Evolutionary conservation across 257 asterid species (phyloP).

Genomic region (Solanum etuberosum): DNA sequence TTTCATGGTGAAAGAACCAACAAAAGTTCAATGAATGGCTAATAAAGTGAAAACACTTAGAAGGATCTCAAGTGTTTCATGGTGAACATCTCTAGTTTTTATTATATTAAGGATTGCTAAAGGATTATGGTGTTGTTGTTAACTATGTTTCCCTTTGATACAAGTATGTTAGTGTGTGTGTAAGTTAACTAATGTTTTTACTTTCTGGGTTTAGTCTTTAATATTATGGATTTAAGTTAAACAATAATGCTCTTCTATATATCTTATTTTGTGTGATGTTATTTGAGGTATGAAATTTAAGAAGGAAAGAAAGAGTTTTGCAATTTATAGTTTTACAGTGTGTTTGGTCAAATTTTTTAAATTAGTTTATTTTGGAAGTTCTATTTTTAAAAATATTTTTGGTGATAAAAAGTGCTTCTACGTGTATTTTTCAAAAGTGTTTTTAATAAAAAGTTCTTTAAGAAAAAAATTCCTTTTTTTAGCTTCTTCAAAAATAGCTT

Average conservation of each 20-base stretch:
- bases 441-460: no score
- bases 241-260: no score
- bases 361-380: no score
- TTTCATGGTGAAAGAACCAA: not conserved
- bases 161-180: not conserved
- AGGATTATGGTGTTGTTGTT: not conserved
- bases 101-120: not conserved
- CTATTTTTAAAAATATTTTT: no score
- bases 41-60: not conserved
- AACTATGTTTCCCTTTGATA: not conserved
- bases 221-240: not conserved
- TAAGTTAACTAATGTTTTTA: not conserved
- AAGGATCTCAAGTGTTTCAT: not conserved
- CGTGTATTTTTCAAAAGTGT: not conserved
- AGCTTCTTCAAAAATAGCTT: not conserved
- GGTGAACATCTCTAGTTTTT: not conserved
- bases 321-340: no score
- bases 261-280: not conserved
- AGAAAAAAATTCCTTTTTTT: no score
- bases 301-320: no score
- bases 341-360: not conserved
- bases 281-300: not conserved
- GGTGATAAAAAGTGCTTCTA: no score
- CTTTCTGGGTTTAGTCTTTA: not conserved
- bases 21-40: not conserved